A percentile compares a stretch with the other conserved stretches of the same genome.
phyloP scores from a whole-genome alignment of 805 yeast species.

The Yarrowia keelungensis region DNA sequence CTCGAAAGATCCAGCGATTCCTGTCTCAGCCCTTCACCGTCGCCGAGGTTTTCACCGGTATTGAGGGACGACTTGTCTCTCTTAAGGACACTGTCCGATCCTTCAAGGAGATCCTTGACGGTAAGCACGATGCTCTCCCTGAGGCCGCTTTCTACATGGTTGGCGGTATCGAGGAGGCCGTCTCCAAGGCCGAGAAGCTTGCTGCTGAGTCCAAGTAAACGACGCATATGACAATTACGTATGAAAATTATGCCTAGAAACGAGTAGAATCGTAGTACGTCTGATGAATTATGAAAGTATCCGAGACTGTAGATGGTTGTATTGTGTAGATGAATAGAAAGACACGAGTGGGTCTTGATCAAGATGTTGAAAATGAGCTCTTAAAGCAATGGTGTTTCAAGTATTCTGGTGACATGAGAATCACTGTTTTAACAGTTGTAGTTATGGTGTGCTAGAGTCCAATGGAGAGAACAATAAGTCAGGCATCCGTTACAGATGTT shows the following conservation, averaged over 20 bases:
- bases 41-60: conserved; percentile 99
- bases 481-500: too few species aligned
- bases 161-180: conserved; percentile 98
- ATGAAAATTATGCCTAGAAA: conserved; percentile 39
- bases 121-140: conserved; percentile 98
- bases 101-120: conserved; percentile 96
- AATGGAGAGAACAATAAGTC: too few species aligned
- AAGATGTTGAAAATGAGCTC: too few species aligned
- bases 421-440: too few species aligned
- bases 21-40: conserved; percentile 99
- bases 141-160: conserved; percentile 99
- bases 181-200: conserved; percentile 98
- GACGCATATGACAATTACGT: conserved; percentile 41
- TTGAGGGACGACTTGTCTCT: conserved; percentile 96
- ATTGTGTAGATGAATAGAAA: too few species aligned
- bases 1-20: conserved; percentile 99
- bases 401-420: too few species aligned
- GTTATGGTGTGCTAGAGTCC: too few species aligned
- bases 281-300: conserved; percentile 30
- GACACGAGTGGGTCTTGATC: too few species aligned
- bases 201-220: conserved; percentile 70
- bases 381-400: too few species aligned
- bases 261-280: conserved; percentile 24
- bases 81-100: conserved; percentile 93
- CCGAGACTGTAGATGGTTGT: conserved; percentile 7